Conservation (phyloP, 768 basidiomycete species). For the Suillus cothurnatus region DNA sequence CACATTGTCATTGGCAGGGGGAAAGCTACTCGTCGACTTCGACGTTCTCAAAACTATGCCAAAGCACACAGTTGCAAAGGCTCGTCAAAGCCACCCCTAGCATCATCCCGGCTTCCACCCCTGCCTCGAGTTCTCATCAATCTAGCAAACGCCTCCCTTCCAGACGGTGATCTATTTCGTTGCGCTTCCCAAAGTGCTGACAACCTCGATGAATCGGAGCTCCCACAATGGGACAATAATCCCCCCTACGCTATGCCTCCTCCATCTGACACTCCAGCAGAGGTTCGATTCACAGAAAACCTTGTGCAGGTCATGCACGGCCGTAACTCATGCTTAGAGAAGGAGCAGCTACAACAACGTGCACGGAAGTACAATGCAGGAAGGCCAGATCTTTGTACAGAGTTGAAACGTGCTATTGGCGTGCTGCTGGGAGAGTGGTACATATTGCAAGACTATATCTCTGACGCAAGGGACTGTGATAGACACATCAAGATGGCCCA, state of each 20-base stretch:
- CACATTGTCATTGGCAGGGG: too few species aligned
- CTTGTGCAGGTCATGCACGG: background rate
- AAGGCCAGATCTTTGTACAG: background rate
- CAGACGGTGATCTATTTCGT: too few species aligned
- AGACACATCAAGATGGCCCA: background rate
- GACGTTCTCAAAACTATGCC: too few species aligned
- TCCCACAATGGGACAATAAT: constrained; percentile 1
- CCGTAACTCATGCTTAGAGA: background rate
- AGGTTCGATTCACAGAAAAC: constrained; percentile 1
- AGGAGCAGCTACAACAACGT: background rate
- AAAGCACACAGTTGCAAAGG: too few species aligned
- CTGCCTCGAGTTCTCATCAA: too few species aligned
- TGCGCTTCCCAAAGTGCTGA: constrained; percentile 8
- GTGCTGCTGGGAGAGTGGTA: background rate
- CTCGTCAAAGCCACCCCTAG: too few species aligned
- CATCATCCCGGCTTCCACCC: too few species aligned
- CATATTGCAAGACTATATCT: too few species aligned
- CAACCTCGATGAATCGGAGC: constrained; percentile 6
- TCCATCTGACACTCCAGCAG: background rate
- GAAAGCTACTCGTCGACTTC: too few species aligned
- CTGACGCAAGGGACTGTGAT: background rate
- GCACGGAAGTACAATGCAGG: background rate
- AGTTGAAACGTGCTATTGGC: background rate
- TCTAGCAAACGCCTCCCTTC: too few species aligned
- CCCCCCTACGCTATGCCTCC: constrained; percentile 13